A percentile compares a stretch with the other conserved stretches of the same genome.
Conservation (phyloP, 1,139 yeast species). For the Pichia sp. region DNA sequence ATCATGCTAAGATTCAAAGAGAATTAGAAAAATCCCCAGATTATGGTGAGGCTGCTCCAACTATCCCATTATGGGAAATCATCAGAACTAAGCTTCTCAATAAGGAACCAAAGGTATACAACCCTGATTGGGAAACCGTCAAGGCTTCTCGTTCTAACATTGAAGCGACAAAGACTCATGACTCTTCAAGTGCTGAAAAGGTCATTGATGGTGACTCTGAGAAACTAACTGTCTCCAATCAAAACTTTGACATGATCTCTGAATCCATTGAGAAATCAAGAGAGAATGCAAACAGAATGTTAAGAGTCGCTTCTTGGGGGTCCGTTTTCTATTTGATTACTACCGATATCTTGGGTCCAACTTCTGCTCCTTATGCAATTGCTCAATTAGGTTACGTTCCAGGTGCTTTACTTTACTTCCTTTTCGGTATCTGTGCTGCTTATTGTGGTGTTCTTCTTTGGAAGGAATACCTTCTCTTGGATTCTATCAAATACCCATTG, state of each 20-base stretch:
- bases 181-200: background rate
- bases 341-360: slow-evolving; percentile 41
- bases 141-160: too few species aligned
- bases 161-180: background rate
- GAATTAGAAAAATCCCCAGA: slow-evolving; percentile 10
- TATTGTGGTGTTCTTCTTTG: slow-evolving; percentile 22
- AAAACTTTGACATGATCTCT: slow-evolving; percentile 1
- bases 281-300: slow-evolving; percentile 12
- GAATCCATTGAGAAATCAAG: slow-evolving; percentile 7
- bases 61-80: slow-evolving; percentile 9
- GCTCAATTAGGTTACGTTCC: slow-evolving; percentile 38
- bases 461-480: slow-evolving; percentile 22
- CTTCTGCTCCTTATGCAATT: slow-evolving; percentile 37
- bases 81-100: slow-evolving; percentile 8
- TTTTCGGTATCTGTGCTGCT: slow-evolving; percentile 35
- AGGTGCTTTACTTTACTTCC: slow-evolving; percentile 33
- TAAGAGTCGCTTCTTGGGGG: slow-evolving; percentile 13
- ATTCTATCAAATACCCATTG: slow-evolving; percentile 36
- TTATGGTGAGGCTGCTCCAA: slow-evolving; percentile 11
- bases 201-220: background rate
- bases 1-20: slow-evolving; percentile 10
- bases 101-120: slow-evolving; percentile 1
- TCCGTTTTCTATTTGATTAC: slow-evolving; percentile 39
- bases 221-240: background rate
- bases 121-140: too few species aligned